Evolutionary conservation across 352 stramenopile species (phyloP).

Genomic region (Globisporangium rhizosaccharum): DNA sequence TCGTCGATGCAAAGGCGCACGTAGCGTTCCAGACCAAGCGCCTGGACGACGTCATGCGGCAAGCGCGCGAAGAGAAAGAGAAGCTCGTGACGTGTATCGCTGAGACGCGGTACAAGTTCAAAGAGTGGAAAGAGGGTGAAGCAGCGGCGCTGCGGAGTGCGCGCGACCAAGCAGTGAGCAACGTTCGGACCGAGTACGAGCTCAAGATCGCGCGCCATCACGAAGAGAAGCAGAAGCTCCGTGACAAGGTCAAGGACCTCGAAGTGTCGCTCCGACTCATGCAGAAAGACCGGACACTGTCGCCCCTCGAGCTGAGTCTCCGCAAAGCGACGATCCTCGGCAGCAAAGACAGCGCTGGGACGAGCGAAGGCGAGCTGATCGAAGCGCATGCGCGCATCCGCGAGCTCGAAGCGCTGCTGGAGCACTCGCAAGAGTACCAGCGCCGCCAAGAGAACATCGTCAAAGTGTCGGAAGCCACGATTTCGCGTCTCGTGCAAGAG

Average conservation of each 20-base stretch:
- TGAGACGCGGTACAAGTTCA: slow-evolving; percentile 51
- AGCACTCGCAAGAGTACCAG: slow-evolving; percentile 57
- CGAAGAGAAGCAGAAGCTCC: slow-evolving; percentile 69
- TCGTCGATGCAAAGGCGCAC: slow-evolving; percentile 37
- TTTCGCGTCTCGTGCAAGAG: slow-evolving; percentile 58
- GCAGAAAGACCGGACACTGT: slow-evolving; percentile 59
- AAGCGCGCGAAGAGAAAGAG: slow-evolving; percentile 54
- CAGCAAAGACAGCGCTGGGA: slow-evolving; percentile 34
- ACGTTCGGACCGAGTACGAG: slow-evolving; percentile 57
- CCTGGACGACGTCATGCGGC: slow-evolving; percentile 41
- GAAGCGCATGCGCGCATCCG: slow-evolving; percentile 43
- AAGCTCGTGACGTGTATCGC: slow-evolving; percentile 43
- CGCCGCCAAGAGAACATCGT: slow-evolving; percentile 56
- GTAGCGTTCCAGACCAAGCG: slow-evolving; percentile 33
- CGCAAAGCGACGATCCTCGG: slow-evolving; percentile 56
- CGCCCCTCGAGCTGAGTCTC: slow-evolving; percentile 53
- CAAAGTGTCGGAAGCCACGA: slow-evolving; percentile 53
- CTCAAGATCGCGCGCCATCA: slow-evolving; percentile 60
- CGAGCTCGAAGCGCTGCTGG: slow-evolving; percentile 49
- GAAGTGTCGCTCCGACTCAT: slow-evolving; percentile 58
- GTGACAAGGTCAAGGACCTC: slow-evolving; percentile 68
- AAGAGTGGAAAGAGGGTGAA: slow-evolving; percentile 63
- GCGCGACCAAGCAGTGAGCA: slow-evolving; percentile 42
- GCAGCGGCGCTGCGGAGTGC: slow-evolving; percentile 24
- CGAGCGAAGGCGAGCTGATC: slow-evolving; percentile 48